phyloP scores from a whole-genome alignment of 192 early-diverging fungal species.

The Rhizoclosmatium sp. region DNA sequence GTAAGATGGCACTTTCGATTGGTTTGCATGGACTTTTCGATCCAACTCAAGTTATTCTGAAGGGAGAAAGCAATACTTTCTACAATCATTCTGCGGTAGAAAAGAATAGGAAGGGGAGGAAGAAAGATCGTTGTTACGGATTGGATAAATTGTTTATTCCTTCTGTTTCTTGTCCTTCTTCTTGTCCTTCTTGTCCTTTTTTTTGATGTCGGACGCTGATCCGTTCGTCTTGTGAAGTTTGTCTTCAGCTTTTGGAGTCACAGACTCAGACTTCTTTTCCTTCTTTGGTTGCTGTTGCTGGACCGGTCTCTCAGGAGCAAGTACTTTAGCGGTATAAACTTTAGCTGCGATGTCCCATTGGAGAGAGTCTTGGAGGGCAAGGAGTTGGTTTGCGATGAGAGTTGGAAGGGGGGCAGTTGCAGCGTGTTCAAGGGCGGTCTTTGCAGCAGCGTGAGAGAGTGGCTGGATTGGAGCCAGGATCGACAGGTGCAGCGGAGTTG shows the following conservation, averaged over 20 bases:
- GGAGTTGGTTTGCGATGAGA: slow-evolving; percentile 15
- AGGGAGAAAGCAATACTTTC: no score
- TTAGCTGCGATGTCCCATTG: slow-evolving; percentile 10
- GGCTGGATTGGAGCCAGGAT: background rate
- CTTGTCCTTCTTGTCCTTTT: slow-evolving; percentile 22
- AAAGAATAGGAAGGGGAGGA: no score
- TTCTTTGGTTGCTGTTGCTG: background rate
- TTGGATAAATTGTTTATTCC: no score
- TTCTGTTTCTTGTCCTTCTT: background rate
- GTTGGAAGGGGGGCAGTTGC: background rate
- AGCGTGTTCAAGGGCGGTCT: background rate
- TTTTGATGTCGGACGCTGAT: background rate
- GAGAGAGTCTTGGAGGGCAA: slow-evolving; percentile 9
- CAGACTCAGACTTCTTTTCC: background rate
- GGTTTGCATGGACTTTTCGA: no score
- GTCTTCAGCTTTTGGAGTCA: background rate
- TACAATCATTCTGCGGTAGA: no score
- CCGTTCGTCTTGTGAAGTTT: slow-evolving; percentile 7
- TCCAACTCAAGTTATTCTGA: no score
- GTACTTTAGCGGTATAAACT: background rate
- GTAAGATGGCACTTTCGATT: no score
- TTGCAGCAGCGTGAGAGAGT: background rate
- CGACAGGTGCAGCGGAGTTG: slow-evolving; percentile 25
- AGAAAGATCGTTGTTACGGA: no score
- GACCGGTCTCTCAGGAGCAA: background rate